Conservation (phyloP, 257 asterid genomes). For the Prunella vulgaris region DNA sequence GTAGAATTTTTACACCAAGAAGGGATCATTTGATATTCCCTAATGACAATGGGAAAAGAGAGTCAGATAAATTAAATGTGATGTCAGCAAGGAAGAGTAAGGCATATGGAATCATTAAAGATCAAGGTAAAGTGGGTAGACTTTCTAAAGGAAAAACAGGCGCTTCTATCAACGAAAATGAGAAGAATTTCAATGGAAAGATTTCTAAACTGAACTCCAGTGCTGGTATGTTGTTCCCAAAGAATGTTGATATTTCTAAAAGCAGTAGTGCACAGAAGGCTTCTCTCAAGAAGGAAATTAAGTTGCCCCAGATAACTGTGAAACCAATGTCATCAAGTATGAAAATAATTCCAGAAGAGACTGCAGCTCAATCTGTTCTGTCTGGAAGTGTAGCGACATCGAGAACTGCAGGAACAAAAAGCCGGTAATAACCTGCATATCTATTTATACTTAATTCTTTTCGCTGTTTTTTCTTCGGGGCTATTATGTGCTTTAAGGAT, state of each 20-base stretch:
- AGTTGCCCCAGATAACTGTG: slow-evolving; percentile 21
- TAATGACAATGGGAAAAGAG: slow-evolving; percentile 27
- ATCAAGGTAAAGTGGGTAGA: slow-evolving; percentile 22
- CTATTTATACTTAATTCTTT: slow-evolving; percentile 15
- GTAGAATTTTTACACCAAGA: slow-evolving; percentile 46
- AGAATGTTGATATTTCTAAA: slow-evolving; percentile 20
- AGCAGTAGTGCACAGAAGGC: slow-evolving; percentile 26
- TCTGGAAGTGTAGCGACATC: slow-evolving; percentile 25
- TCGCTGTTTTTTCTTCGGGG: slow-evolving; percentile 16
- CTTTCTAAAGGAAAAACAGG: slow-evolving; percentile 12
- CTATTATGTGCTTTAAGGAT: slow-evolving; percentile 14
- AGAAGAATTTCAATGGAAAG: slow-evolving; percentile 14
- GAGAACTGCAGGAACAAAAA: slow-evolving; percentile 33
- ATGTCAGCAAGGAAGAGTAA: slow-evolving; percentile 39
- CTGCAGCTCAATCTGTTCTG: slow-evolving; percentile 16
- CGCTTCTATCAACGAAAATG: slow-evolving; percentile 19
- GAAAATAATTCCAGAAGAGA: slow-evolving; percentile 17
- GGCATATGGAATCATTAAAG: slow-evolving; percentile 36
- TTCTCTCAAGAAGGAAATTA: slow-evolving; percentile 25
- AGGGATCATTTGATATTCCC: slow-evolving; percentile 71
- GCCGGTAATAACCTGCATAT: slow-evolving; percentile 37
- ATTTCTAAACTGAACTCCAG: slow-evolving; percentile 22
- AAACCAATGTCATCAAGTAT: slow-evolving; percentile 17
- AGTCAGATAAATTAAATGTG: slow-evolving; percentile 24
- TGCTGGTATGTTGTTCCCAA: slow-evolving; percentile 11